phyloP scores from a whole-genome alignment of 2,329 filamentous ascomycete species.

The Sclerotinia trifoliorum region DNA sequence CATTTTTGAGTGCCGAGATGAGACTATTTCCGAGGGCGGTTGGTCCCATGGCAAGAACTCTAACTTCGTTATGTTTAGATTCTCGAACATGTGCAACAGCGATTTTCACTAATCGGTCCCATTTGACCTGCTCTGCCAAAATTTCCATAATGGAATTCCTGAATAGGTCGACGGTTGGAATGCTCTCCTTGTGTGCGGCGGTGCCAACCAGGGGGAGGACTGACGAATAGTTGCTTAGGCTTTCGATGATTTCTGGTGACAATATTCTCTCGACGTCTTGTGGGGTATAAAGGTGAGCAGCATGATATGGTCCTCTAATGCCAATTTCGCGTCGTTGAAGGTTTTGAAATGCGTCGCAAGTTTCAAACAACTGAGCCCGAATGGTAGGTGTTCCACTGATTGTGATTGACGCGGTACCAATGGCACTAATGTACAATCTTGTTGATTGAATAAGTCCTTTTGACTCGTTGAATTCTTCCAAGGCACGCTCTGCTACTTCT shows the following conservation, averaged over 20 bases:
- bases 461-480: constrained; percentile 28
- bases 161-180: constrained; percentile 26
- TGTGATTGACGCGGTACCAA: constrained; percentile 27
- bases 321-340: constrained; percentile 28
- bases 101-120: constrained; percentile 26
- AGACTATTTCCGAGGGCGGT: constrained; percentile 27
- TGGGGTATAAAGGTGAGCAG: constrained; percentile 36
- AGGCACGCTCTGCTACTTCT: constrained; percentile 25
- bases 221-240: constrained; percentile 22
- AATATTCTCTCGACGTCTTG: constrained; percentile 32
- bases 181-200: constrained; percentile 13
- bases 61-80: constrained; percentile 21
- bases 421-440: constrained; percentile 30
- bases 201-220: constrained; percentile 25
- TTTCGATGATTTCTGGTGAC: constrained; percentile 24
- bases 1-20: constrained; percentile 18
- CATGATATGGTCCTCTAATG: constrained; percentile 38
- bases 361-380: constrained; percentile 26
- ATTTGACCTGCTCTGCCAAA: constrained; percentile 27
- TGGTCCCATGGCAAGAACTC: constrained; percentile 31
- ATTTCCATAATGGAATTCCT: constrained; percentile 28
- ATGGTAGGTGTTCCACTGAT: constrained; percentile 30
- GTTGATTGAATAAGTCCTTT: constrained; percentile 27
- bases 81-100: constrained; percentile 24
- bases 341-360: constrained; percentile 21